Evolutionary conservation across 1,284 basidiomycete species (phyloP), one percentile per base, ranked within the genome.

Genomic region (Puccinia sorghi): DNA sequence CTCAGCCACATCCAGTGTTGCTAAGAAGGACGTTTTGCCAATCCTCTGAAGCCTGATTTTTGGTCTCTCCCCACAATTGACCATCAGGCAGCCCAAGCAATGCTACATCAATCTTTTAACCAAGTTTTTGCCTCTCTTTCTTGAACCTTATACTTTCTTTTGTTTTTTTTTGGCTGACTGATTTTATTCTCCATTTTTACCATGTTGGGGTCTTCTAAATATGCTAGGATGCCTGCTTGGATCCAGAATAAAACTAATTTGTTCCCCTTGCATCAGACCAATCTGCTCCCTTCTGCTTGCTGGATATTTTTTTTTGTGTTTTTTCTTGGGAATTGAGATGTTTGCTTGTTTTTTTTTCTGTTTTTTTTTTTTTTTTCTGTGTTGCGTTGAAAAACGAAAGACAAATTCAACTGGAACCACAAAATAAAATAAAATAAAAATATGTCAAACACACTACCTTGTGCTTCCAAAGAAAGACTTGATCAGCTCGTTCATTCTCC

Each of bases 21-120:
- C 43, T 48, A 81, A 80, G 8, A 81, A 89, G 15, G 81, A 82
- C 39, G 67, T 73, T 17, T 81, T 81, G 25, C 78, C 78, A 15
- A 78, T 84, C 8, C 52, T 84, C 61, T 59, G 54, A 8, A 80
- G 82, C 59, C 57, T 96, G 70, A 87, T 91, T 8, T 86, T 88
- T 76, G 94, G 94, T 0, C 84, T 95, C 73, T 89, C 90, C 76
- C 90, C 91, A 82, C 93, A 96, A 83, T 89, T 90, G 11, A 94
- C 94, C 27, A 87, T 94, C 76, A 85, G 93, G 80, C 91, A 93
- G 82, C 89, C 90, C 7, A 92, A 96, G 85, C 92, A 86, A 64
- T 88, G 88, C 63, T 97, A 96, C 84, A 91, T 81, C 80, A 93
- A 95, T 41, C 37, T 57, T 43, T 17, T 76, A 3, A 69, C 64